Evolutionary conservation across 2,329 filamentous ascomycete genomes (phyloP).

Genomic region (Ascochyta clinopodiicola): DNA sequence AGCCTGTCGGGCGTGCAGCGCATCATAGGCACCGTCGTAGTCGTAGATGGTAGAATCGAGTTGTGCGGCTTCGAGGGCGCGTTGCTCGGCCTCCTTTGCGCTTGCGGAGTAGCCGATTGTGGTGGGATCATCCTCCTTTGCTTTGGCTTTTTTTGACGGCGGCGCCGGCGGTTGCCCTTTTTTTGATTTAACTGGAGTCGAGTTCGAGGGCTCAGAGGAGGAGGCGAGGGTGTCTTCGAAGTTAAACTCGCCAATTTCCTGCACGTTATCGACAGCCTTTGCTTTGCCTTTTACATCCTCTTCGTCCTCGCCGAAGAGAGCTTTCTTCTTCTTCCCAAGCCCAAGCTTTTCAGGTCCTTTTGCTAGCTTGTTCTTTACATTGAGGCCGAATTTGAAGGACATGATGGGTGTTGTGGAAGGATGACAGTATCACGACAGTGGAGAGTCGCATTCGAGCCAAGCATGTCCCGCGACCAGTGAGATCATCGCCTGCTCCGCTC

Average conservation of each 20-base stretch:
- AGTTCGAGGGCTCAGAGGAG: slow-evolving; percentile 28
- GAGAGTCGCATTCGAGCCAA: slow-evolving; percentile 27
- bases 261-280: slow-evolving; percentile 50
- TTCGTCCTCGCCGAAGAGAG: slow-evolving; percentile 51
- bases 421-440: background rate
- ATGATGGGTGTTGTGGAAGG: slow-evolving; percentile 29
- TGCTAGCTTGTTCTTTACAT: slow-evolving; percentile 62
- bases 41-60: slow-evolving; percentile 81
- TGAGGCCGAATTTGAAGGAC: slow-evolving; percentile 64
- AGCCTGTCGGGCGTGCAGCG: slow-evolving; percentile 65
- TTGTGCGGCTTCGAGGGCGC: slow-evolving; percentile 69
- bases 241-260: slow-evolving; percentile 65
- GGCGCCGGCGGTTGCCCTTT: slow-evolving; percentile 41
- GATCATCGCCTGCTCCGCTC: slow-evolving; percentile 31
- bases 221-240: slow-evolving; percentile 59
- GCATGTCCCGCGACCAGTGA: slow-evolving; percentile 34
- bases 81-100: slow-evolving; percentile 66
- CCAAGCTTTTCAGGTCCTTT: slow-evolving; percentile 28
- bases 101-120: slow-evolving; percentile 70
- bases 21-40: slow-evolving; percentile 84
- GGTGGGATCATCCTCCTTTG: slow-evolving; percentile 44
- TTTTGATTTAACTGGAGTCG: slow-evolving; percentile 45
- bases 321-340: slow-evolving; percentile 32
- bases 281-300: slow-evolving; percentile 54
- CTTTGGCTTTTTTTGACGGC: slow-evolving; percentile 47